Evolutionary conservation across 331 rosid genomes (phyloP), one percentile per base, ranked within the genome.

Genomic region (Malus hybrid): DNA sequence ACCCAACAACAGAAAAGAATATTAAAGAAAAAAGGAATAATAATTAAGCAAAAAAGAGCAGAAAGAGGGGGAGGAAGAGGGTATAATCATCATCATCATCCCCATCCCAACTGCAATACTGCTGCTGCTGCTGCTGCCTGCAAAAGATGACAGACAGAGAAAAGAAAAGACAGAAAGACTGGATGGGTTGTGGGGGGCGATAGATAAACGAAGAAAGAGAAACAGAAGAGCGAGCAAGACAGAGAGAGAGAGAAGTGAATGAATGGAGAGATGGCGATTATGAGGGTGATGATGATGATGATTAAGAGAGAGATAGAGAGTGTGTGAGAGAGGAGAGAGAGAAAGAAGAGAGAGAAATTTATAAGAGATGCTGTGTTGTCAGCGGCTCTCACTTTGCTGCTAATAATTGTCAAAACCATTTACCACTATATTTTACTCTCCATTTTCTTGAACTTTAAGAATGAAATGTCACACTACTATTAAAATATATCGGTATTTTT

Each of bases 341-440:
- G 69, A 66, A 62, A 56, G 69, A 67, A 29, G 65, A 32, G 33
- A 73, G 34, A 71, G 31, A 65, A 22, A 70, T 59, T 56, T 14
- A 46, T 7, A 39, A 50, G 78, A 76, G 80, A 83, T 78, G 87
- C 80, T 67, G 75, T 76, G 78, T 74, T 80, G 87, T 74, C 85
- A 80, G 85, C 83, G 80, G 85, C 83, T 77, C 80, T 81, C 79
- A 81, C 85, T 81, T 81, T 77, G 85, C 85, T 72, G 85, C 81
- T 81, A 81, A 81, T 77, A 77, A 77, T 81, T 81, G 85, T 67
- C 71, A 71, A 61, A 71, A 65, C 67, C 72, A 27, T 73, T 70
- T 77, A 65, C 55, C 70, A 7, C 13, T 39, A 16, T 78, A 64
- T 63, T 19, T 24, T 31, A 54, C 48, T 42, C 46, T 42, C 48